Base-by-base conservation (phyloP, 2,329 filamentous ascomycete species). In the Ustilaginoidea virens region DNA sequence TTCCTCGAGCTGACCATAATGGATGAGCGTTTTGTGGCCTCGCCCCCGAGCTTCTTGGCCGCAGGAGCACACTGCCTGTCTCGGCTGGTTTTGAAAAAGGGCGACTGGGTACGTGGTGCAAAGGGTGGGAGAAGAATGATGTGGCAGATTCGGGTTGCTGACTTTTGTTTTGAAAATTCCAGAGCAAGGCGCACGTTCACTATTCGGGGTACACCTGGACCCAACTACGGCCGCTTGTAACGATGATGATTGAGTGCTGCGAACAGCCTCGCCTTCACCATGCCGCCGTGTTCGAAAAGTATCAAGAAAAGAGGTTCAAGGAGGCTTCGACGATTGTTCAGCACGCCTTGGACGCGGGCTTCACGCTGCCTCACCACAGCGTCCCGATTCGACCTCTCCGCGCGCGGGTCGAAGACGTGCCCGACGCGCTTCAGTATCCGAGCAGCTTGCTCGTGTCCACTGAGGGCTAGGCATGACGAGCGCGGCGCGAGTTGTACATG, bases 1-100 rank as follows among this genome's bases (percentile, higher is more conserved):
- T 94, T 98, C 55, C 66, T 98, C 16, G 90, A 98, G 52, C 70
- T 96, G 31, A 92, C 85, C 21, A 76, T 96, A 51, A 94, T 96
- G 85, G 90, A 98, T 48, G 86, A 96, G 61, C 80, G 87, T 13
- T 96, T 98, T 46, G 83, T 98, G 20, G 82, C 80, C 16, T 83
- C 79, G 42, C 80, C 82, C 18, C 81, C 87, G 2, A 94, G 86
- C 63, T 96, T 82, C 50, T 60, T 87, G 29, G 81, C 90, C 31
- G 90, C 90, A 12, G 87, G 81, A 17, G 81, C 90, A 15, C 90
- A 98, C 53, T 96, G 86, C 49, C 63, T 98, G 28, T 81, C 90
- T 23, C 78, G 87, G 34, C 55, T 87, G 46, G 81, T 98, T 64
- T 61, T 98, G 34, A 74, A 74, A 49, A 94, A 93, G 63, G 90